Evolutionary conservation across 2,329 filamentous ascomycete genomes (phyloP), one percentile per base, ranked within the genome.

Genomic region (Periconia macrospinosa): DNA sequence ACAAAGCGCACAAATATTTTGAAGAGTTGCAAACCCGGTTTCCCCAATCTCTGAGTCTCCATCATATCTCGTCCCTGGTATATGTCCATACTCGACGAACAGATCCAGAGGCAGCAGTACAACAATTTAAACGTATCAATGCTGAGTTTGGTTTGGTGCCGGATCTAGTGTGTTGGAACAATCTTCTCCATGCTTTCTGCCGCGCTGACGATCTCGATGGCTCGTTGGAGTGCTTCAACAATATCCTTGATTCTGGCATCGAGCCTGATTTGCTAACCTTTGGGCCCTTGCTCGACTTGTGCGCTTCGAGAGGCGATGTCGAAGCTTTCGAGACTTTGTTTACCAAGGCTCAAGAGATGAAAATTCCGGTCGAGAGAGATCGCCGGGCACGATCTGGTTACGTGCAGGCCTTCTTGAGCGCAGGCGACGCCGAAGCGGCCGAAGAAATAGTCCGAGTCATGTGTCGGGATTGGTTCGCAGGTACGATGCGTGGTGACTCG

Each of bases 231-330:
- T 80, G 81, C 46, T 92, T 95, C 63, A 79, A 86, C 17, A 74
- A 81, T 10, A 80, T 94, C 68, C 54, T 82, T 3, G 58, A 79
- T 61, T 62, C 70, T 56, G 65, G 76, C 55, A 30, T 84, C 3
- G 64, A 72, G 19, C 87, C 89, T 0, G 83, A 90, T 68, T 65
- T 75, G 0, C 81, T 84, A 62, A 89, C 87, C 0, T 91, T 91
- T 63, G 85, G 83, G 2, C 88, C 87, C 6, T 75, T 96, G 57
- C 89, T 96, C 83, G 81, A 84, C 20, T 79, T 95, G 63, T 84
- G 85, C 47, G 86, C 87, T 15, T 80, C 79, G 14, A 82, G 85
- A 60, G 92, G 92, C 19, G 92, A 97, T 67, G 74, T 92, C 1
- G 83, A 87, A 19, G 83, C 83, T 49, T 86, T 89, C 1, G 77